Percentiles rank a stretch among this genome's conserved stretches.
phyloP scores from a whole-genome alignment of 2,329 filamentous ascomycete genomes.

The Keithomyces neogunnii region DNA sequence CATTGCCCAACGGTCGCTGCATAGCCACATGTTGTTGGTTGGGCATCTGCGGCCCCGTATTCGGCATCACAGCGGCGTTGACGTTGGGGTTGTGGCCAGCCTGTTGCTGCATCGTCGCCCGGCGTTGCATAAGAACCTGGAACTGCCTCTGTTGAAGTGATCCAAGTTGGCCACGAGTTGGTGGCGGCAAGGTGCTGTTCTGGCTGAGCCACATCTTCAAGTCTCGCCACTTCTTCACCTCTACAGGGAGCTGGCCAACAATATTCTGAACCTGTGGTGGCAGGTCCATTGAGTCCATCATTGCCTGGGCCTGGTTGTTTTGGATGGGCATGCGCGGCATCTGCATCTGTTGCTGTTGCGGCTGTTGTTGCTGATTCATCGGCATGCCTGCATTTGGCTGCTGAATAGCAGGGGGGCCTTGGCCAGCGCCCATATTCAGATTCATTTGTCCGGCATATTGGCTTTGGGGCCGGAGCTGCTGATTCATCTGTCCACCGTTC shows the following conservation, averaged over 20 bases:
- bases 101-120: conserved; percentile 18
- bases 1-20: conserved; percentile 15
- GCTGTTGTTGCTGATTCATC: conserved; percentile 17
- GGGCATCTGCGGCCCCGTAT: conserved; percentile 16
- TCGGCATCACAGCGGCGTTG: conserved; percentile 12
- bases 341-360: conserved; percentile 18
- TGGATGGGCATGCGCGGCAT: conserved; percentile 17
- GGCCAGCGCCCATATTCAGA: conserved; percentile 19
- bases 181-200: conserved; percentile 24
- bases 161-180: conserved; percentile 23
- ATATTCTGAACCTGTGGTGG: conserved; percentile 25
- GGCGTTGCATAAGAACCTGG: conserved; percentile 20
- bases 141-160: conserved; percentile 33
- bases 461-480: conserved; percentile 19
- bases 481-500: conserved; percentile 22
- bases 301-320: conserved; percentile 24
- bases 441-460: conserved; percentile 25
- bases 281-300: conserved; percentile 42
- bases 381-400: conserved; percentile 18
- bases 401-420: conserved; percentile 21
- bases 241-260: conserved; percentile 25
- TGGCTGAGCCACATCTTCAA: conserved; percentile 33
- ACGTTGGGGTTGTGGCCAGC: conserved; percentile 21
- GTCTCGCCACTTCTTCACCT: conserved; percentile 41
- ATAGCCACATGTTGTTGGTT: conserved; percentile 19